A percentile compares a stretch with the other conserved stretches of the same genome.
Conservation (phyloP, 371 early-diverging fungal genomes). For the Batkoa obscura region DNA sequence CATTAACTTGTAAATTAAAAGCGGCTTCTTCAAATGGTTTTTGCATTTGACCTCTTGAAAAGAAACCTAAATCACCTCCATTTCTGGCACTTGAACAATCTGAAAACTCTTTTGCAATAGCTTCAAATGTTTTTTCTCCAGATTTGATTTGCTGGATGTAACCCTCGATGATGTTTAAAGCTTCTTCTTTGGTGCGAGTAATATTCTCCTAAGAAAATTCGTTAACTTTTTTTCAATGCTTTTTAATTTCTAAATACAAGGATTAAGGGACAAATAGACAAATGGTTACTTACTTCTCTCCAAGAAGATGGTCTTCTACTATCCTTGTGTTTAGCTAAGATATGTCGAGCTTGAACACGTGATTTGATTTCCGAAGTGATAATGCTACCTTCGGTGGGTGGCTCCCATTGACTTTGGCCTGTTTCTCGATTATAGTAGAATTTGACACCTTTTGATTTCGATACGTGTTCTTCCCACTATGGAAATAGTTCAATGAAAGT, state of each 20-base stretch:
- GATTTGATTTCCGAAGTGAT: no score
- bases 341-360: constrained; percentile 47
- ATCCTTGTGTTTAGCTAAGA: constrained; percentile 76
- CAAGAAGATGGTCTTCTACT: constrained; percentile 82
- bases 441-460: no score
- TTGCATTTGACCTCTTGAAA: constrained; percentile 68
- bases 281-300: constrained; percentile 35
- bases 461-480: no score
- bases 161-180: constrained; percentile 36
- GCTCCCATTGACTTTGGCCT: no score
- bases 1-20: constrained; percentile 65
- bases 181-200: constrained; percentile 74
- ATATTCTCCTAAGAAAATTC: constrained; percentile 34
- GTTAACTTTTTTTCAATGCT: not conserved
- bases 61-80: constrained; percentile 78
- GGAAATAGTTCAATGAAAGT: no score
- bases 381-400: no score
- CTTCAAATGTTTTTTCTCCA: constrained; percentile 31
- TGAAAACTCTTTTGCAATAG: constrained; percentile 52
- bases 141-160: constrained; percentile 33
- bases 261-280: not conserved
- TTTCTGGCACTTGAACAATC: constrained; percentile 79
- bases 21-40: constrained; percentile 79
- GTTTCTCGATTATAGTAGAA: no score
- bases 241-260: not conserved